Evolutionary conservation across 1,139 yeast species (phyloP).

Genomic region (Candida buenavistaensis): DNA sequence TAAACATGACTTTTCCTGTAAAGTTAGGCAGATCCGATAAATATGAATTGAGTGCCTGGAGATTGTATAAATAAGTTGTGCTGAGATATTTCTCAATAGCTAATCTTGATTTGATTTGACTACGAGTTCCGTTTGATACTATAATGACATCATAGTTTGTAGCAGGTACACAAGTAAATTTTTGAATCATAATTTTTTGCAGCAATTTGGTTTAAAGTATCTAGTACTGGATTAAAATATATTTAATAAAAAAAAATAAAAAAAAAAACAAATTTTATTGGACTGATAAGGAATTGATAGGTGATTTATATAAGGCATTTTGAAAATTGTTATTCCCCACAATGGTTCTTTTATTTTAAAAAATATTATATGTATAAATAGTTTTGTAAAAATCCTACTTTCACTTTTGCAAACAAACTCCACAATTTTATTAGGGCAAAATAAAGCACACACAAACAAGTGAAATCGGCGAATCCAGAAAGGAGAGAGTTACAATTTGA

Average conservation of each 20-base stretch:
- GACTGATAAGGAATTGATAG: slow-evolving; percentile 14
- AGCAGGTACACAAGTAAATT: slow-evolving; percentile 35
- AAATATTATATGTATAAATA: neutral
- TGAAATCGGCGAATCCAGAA: neutral
- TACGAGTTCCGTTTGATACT: slow-evolving; percentile 35
- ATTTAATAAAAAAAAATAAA: neutral
- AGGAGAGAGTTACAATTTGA: neutral
- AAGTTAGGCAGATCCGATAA: slow-evolving; percentile 1
- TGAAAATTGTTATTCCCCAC: neutral
- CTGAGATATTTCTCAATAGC: slow-evolving; percentile 16
- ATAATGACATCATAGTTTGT: slow-evolving; percentile 36
- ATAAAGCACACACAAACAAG: too few relatives aligned
- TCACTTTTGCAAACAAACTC: neutral
- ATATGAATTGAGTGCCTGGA: neutral
- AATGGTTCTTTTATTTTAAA: too few relatives aligned
- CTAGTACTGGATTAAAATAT: too few relatives aligned
- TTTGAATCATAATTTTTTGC: slow-evolving; percentile 45
- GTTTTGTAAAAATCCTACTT: too few relatives aligned
- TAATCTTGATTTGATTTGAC: slow-evolving; percentile 31
- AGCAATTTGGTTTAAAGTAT: too few relatives aligned
- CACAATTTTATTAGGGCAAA: neutral
- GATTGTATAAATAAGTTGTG: neutral
- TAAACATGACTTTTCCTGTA: slow-evolving; percentile 34
- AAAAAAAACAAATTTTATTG: slow-evolving; percentile 12
- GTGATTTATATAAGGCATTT: slow-evolving; percentile 12